Conservation (phyloP, 169 alveolate species). For the Plasmodium knowlesi region DNA sequence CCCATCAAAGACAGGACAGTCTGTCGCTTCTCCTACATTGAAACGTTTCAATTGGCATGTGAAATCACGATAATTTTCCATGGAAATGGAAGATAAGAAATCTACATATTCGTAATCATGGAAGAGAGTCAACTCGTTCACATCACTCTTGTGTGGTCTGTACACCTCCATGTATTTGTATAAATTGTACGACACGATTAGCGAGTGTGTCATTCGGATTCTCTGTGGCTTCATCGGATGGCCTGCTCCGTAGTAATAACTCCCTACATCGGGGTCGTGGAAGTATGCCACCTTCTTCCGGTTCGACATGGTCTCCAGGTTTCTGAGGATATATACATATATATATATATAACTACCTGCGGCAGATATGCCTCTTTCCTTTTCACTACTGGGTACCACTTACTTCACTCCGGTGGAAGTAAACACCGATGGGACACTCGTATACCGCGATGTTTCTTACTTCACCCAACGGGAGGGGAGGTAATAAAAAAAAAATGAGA, state of each 20-base stretch:
- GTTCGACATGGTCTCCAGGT: conserved; percentile 51
- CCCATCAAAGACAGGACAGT: conserved; percentile 98
- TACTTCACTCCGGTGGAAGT: too few species aligned
- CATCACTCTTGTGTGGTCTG: conserved; percentile 96
- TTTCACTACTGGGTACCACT: too few species aligned
- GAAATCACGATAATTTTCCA: conserved; percentile 89
- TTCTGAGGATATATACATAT: too few species aligned
- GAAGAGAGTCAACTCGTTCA: conserved; percentile 94
- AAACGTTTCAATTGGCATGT: conserved; percentile 90
- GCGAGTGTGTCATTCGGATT: conserved; percentile 98
- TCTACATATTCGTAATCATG: conserved; percentile 96
- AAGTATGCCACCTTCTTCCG: conserved; percentile 91
- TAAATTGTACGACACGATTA: conserved; percentile 95
- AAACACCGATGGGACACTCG: too few species aligned
- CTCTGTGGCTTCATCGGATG: conserved; percentile 99
- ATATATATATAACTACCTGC: too few species aligned
- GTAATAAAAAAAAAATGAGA: too few species aligned
- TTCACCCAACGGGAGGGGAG: too few species aligned
- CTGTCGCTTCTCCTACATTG: conserved; percentile 96
- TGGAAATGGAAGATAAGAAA: conserved; percentile 88
- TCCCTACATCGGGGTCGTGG: conserved; percentile 96
- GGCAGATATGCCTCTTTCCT: too few species aligned
- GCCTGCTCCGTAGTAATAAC: conserved; percentile 98
- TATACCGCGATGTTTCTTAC: too few species aligned
- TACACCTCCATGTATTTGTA: conserved; percentile 96